A percentile compares a stretch with the other conserved stretches of the same genome.
Evolutionary conservation across 1,284 basidiomycete species (phyloP).

Genomic region (Chondrostereum purpureum): DNA sequence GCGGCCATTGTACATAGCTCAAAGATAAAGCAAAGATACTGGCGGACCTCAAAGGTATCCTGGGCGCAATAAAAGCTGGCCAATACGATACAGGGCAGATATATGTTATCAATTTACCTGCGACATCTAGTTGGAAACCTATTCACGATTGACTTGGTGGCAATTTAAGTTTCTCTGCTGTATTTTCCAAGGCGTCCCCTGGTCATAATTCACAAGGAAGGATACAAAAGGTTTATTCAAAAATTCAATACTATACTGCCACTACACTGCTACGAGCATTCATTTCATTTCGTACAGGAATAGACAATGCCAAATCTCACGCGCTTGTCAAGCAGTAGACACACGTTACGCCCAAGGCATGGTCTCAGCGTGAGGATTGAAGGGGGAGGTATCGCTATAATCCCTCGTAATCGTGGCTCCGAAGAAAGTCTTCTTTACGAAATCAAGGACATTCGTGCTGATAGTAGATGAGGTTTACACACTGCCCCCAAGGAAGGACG

Average conservation of each 20-base stretch:
- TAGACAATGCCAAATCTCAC: too few species aligned
- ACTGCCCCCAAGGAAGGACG: neutral
- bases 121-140: too few species aligned
- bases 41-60: neutral
- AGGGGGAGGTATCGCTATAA: constrained; percentile 5
- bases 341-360: neutral
- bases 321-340: too few species aligned
- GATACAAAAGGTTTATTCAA: too few species aligned
- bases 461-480: neutral
- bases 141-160: too few species aligned
- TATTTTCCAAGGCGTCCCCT: too few species aligned
- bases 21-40: neutral
- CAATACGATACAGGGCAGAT: neutral
- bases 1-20: neutral
- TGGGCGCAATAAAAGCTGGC: neutral
- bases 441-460: constrained; percentile 12
- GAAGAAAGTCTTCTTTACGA: constrained; percentile 15
- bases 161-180: too few species aligned
- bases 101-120: too few species aligned
- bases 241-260: too few species aligned
- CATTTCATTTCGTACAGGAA: too few species aligned
- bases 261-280: too few species aligned
- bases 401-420: constrained; percentile 13
- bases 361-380: neutral
- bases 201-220: too few species aligned